phyloP scores from a whole-genome alignment of 1,284 basidiomycete species.

The Mycosarcoma mackinlayi region DNA sequence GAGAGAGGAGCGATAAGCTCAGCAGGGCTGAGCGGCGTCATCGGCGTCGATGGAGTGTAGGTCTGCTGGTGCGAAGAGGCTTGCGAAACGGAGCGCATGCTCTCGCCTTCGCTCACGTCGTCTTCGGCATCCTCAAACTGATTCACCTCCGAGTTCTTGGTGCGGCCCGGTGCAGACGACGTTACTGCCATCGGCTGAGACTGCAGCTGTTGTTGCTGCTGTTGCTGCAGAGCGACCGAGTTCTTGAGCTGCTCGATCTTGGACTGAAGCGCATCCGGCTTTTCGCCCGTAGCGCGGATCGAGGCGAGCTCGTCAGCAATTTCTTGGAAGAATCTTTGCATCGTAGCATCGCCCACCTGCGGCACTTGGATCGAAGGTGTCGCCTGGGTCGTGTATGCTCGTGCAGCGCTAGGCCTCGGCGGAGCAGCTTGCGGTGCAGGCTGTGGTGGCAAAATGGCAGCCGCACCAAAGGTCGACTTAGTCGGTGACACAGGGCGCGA shows the following conservation, averaged over 20 bases:
- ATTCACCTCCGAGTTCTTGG: conserved; percentile 57
- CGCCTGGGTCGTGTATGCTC: conserved; percentile 51
- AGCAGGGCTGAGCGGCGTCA: conserved; percentile 53
- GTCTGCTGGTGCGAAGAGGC: conserved; percentile 49
- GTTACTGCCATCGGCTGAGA: conserved; percentile 9
- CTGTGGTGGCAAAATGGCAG: conserved; percentile 13
- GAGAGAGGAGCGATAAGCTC: conserved; percentile 49
- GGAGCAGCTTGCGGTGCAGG: conserved; percentile 13
- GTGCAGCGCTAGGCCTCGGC: conserved; percentile 44
- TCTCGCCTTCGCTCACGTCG: conserved; percentile 64
- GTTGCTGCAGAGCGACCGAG: conserved; percentile 59
- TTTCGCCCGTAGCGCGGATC: conserved; percentile 69
- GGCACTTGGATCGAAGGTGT: conserved; percentile 52
- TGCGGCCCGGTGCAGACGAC: conserved; percentile 3
- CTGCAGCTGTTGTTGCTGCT: conserved; percentile 36
- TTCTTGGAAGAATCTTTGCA: conserved; percentile 83
- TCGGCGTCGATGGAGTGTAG: conserved; percentile 45
- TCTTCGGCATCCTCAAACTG: conserved; percentile 74
- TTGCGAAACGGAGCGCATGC: conserved; percentile 50
- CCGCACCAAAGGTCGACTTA: conserved; percentile 34
- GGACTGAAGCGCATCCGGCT: conserved; percentile 70
- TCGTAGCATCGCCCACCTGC: conserved; percentile 73
- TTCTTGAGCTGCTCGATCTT: conserved; percentile 68
- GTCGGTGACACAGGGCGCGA: conserved; percentile 48
- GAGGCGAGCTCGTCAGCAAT: conserved; percentile 82